Evolutionary conservation across 768 basidiomycete species (phyloP).

Genomic region (Boletales sp.): DNA sequence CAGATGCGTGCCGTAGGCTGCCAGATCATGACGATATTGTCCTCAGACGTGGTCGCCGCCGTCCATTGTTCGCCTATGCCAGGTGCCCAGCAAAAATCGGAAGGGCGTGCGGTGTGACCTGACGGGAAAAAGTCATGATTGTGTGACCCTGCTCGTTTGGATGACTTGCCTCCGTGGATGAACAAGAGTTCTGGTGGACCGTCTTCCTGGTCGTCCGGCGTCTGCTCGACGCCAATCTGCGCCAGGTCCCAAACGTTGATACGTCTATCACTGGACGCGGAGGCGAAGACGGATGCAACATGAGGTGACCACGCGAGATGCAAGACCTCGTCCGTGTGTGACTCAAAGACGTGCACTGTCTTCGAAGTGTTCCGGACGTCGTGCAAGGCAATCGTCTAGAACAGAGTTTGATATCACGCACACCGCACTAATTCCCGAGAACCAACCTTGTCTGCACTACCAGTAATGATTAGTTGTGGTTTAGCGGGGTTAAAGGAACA

Average conservation of each 20-base stretch:
- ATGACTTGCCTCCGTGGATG: conserved; percentile 79
- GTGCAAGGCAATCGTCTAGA: conserved; percentile 82
- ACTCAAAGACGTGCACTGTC: conserved; percentile 87
- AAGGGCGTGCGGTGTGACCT: conserved; percentile 87
- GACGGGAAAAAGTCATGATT: conserved; percentile 3
- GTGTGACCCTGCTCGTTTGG: not conserved
- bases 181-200: conserved; percentile 96
- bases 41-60: conserved; percentile 84
- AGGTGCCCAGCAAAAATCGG: conserved; percentile 96
- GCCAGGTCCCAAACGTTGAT: conserved; percentile 94
- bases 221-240: conserved; percentile 91
- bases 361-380: conserved; percentile 74
- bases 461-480: conserved; percentile 81
- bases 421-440: not conserved
- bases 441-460: conserved; percentile 86
- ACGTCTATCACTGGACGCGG: conserved; percentile 88
- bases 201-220: conserved; percentile 97
- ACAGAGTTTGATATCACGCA: not conserved
- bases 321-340: conserved; percentile 92
- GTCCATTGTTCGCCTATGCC: conserved; percentile 81
- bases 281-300: conserved; percentile 88
- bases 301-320: conserved; percentile 96
- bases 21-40: conserved; percentile 98
- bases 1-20: conserved; percentile 93
- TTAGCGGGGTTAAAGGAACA: conserved; percentile 86